phyloP scores from a whole-genome alignment of 2,329 filamentous ascomycete genomes.

The Rhynchosporium secalis region DNA sequence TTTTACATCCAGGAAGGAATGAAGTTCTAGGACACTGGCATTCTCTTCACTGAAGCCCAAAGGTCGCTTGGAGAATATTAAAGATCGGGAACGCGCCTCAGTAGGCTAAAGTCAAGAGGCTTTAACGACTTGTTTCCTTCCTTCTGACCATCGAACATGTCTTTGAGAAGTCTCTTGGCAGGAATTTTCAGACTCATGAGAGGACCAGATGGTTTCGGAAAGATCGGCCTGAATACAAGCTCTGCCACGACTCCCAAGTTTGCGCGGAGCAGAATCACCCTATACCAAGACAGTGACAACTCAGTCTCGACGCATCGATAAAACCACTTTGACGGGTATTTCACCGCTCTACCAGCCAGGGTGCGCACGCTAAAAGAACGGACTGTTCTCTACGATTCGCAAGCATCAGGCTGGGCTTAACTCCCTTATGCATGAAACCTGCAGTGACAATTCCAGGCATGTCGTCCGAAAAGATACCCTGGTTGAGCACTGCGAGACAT shows the following conservation, averaged over 20 bases:
- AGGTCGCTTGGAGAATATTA: not conserved
- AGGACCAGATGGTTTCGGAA: not conserved
- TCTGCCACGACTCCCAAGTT: not conserved
- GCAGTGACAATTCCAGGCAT: conserved; percentile 3
- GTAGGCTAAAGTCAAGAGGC: not conserved
- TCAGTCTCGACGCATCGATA: not conserved
- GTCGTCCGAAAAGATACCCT: conserved; percentile 5
- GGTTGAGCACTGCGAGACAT: not conserved
- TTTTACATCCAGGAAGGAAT: not conserved
- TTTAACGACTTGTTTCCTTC: not conserved
- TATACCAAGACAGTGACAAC: conserved; percentile 1
- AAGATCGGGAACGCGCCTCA: not conserved
- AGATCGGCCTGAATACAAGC: not conserved
- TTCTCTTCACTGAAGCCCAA: not conserved
- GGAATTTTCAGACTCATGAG: not conserved
- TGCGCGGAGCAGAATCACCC: not conserved
- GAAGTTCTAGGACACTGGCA: not conserved
- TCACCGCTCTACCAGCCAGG: not conserved
- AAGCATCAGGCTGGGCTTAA: not conserved
- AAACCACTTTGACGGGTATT: not conserved
- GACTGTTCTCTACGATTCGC: conserved; percentile 8
- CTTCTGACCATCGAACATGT: not conserved
- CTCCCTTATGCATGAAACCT: conserved; percentile 3
- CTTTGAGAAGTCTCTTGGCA: not conserved
- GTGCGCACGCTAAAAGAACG: not conserved